phyloP scores from a whole-genome alignment of 352 stramenopile genomes.

The Pythium aquatile region DNA sequence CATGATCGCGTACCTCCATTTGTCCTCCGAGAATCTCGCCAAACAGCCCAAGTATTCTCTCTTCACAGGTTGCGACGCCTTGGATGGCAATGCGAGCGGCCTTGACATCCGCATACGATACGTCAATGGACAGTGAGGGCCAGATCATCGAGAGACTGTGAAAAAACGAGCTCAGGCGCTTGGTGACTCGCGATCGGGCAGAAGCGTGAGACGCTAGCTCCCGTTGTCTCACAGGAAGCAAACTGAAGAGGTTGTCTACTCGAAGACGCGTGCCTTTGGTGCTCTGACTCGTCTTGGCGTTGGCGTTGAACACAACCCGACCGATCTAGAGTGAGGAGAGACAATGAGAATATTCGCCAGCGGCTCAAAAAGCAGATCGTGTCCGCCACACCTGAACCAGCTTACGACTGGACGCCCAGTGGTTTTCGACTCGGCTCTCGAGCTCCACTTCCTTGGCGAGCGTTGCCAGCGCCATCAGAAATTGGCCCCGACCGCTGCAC shows the following conservation, averaged over 20 bases:
- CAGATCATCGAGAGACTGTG: conserved; percentile 69
- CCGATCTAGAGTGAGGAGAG: not conserved
- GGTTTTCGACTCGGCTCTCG: conserved; percentile 49
- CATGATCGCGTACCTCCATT: conserved; percentile 13
- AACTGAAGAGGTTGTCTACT: conserved; percentile 55
- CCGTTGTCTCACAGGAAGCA: conserved; percentile 54
- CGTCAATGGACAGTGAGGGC: conserved; percentile 56
- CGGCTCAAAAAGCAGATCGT: not conserved
- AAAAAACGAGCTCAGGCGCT: conserved; percentile 48
- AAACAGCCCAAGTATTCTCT: conserved; percentile 17
- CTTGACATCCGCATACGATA: conserved; percentile 41
- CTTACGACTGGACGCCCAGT: conserved; percentile 72
- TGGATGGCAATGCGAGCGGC: conserved; percentile 10
- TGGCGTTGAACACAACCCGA: conserved; percentile 55
- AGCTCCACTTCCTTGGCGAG: conserved; percentile 53
- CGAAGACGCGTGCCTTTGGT: conserved; percentile 47
- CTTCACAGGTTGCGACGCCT: conserved; percentile 12
- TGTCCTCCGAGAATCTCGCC: conserved; percentile 18
- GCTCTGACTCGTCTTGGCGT: conserved; percentile 24
- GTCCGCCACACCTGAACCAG: conserved; percentile 44
- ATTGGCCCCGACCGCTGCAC: conserved; percentile 54
- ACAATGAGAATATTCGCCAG: not conserved
- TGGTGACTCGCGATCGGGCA: conserved; percentile 35
- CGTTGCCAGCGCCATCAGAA: conserved; percentile 44
- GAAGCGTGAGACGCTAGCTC: conserved; percentile 39